Base-by-base conservation (phyloP, 352 stramenopile genomes). In the Phytophthora sojae region DNA sequence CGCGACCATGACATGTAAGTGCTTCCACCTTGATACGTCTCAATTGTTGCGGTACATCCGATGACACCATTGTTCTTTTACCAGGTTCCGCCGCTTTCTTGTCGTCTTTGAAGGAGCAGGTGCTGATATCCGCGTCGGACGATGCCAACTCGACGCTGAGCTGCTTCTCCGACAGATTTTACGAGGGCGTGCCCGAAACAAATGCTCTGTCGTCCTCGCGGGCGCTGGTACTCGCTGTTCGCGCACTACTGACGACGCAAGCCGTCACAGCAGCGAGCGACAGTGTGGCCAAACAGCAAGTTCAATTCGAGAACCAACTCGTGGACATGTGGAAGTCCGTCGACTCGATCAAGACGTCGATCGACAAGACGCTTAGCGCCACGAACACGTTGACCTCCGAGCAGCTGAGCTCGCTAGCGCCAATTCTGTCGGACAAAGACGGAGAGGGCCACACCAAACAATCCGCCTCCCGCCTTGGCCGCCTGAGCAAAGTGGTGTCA, bases 81-180 rank as follows among this genome's bases (percentile, higher is more conserved):
- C 5, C 53, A 81, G 74, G 74, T 50, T 78, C 74, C 8, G 57
- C 47, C 23, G 21, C 42, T 11, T 76, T 78, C 52, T 63, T 81
- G 30, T n/a, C 37, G 15, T 66, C 9, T 53, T 71, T 81, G 50
- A 64, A 71, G 25, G 8, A 65, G 3, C 52, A 78, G 29, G 50
- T 60, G 17, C 44, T 61, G 55, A 15, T 25, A 35, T 25, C 59
- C 39, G 25, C 52, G 61, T 49, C 47, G 3, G 25, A 61, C 19
- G 42, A 69, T 47, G 45, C n/a, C 37, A 78, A 81, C 26, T 71
- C 69, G 15, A 76, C 74, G 12, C 11, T 78, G 8, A n/a, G 21
- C 17, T 80, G 73, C 42, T 80, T 80, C 21, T 67, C 61, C 15
- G 56, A 75, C 30, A 64, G 42, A 12, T 80, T 77, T 60, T 77